Percentiles rank a stretch among this genome's conserved stretches.
phyloP scores from a whole-genome alignment of 768 basidiomycete genomes.

The Trametes villosa region DNA sequence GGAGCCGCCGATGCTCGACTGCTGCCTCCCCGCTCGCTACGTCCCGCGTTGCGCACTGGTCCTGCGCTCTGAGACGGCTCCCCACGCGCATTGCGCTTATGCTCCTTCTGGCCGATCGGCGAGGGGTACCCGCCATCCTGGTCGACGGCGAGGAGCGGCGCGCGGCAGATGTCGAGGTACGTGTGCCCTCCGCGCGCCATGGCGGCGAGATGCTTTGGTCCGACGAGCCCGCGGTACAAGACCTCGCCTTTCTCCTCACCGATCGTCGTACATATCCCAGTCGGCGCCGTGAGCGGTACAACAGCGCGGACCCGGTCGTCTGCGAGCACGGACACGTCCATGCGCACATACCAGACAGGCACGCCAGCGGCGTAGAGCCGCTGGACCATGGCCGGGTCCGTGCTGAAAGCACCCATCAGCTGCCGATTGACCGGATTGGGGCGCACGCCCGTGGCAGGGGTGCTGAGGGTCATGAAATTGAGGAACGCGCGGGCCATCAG shows the following conservation, averaged over 20 bases:
- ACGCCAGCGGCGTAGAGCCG: not conserved
- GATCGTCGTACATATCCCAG: not conserved
- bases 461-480: not conserved
- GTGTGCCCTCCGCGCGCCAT: not conserved
- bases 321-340: not conserved
- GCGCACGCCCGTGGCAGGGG: too few relatives aligned
- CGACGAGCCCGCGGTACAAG: not conserved
- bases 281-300: not conserved
- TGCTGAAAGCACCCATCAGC: constrained; percentile 3
- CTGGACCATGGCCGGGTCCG: not conserved
- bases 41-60: too few relatives aligned
- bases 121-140: not conserved
- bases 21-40: too few relatives aligned
- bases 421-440: not conserved
- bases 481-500: not conserved
- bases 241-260: not conserved
- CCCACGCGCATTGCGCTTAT: not conserved
- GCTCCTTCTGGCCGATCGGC: not conserved
- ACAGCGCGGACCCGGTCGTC: not conserved
- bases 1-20: too few relatives aligned
- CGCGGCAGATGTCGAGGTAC: not conserved
- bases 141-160: not conserved
- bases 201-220: not conserved
- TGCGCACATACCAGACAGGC: not conserved
- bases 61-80: not conserved